These are phyloP conservation scores for Xanthoparmelia taractica DNA, from an alignment of 495 filamentous ascomycete genomes.

Conservation along the genomic window DNA sequence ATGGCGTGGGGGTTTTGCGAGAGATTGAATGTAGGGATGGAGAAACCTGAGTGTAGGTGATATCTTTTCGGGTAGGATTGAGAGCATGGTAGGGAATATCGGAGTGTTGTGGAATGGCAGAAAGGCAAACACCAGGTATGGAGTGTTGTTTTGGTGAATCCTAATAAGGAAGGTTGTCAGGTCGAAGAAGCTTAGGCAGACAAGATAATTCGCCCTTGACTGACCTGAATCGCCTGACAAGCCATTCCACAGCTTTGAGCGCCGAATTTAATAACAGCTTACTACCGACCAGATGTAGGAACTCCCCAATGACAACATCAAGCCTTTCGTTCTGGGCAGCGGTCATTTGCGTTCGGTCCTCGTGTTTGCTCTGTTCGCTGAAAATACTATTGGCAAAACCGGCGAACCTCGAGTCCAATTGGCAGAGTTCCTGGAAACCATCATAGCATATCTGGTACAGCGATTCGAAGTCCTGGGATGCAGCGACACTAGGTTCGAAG, in stretches of 20 bases:
- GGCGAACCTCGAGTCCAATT: conserved; percentile 67
- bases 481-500: conserved; percentile 74
- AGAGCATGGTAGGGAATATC: conserved; percentile 71
- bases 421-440: conserved; percentile 84
- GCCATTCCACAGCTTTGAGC: conserved; percentile 88
- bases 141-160: conserved; percentile 83
- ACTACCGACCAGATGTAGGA: conserved; percentile 69
- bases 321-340: conserved; percentile 70
- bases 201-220: conserved; percentile 15
- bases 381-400: conserved; percentile 67
- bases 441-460: conserved; percentile 80
- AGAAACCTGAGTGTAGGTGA: conserved; percentile 75
- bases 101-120: conserved; percentile 83
- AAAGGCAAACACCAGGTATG: conserved; percentile 72
- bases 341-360: conserved; percentile 81
- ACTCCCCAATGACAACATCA: conserved; percentile 66
- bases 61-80: conserved; percentile 66
- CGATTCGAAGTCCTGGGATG: conserved; percentile 77
- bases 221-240: conserved; percentile 83
- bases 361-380: conserved; percentile 79
- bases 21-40: conserved; percentile 68
- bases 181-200: not conserved
- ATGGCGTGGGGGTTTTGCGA: conserved; percentile 66
- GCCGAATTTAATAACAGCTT: conserved; percentile 74
- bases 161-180: conserved; percentile 40